Conservation (phyloP, 805 yeast genomes). For the Starmerella riodocensis region DNA sequence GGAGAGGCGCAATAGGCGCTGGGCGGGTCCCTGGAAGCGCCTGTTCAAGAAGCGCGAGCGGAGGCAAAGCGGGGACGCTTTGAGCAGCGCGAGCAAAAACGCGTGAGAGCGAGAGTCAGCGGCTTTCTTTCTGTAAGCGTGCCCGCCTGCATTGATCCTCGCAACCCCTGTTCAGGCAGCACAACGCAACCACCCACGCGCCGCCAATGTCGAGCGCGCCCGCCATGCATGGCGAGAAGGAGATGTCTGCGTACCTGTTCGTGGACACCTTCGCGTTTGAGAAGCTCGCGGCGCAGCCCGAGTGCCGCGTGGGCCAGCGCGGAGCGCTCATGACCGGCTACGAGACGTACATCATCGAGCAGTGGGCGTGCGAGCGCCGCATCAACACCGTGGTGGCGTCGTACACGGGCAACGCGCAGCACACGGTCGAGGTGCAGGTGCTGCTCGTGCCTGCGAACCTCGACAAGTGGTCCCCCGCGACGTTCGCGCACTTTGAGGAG, state of each 20-base stretch:
- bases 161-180: too few relatives aligned
- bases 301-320: constrained; percentile 28
- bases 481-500: constrained; percentile 52
- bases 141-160: too few relatives aligned
- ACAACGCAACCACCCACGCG: too few relatives aligned
- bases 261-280: constrained; percentile 24
- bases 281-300: constrained; percentile 21
- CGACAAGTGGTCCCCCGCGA: constrained; percentile 36
- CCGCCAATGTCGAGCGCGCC: too few relatives aligned
- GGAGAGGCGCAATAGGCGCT: too few relatives aligned
- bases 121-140: too few relatives aligned
- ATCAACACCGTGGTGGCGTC: constrained; percentile 59
- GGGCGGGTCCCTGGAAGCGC: too few relatives aligned
- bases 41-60: too few relatives aligned
- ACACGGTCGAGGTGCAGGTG: constrained; percentile 47
- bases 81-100: too few relatives aligned
- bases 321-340: constrained; percentile 51
- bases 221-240: too few relatives aligned
- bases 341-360: constrained; percentile 85
- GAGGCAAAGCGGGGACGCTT: too few relatives aligned
- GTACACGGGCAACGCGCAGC: constrained; percentile 71
- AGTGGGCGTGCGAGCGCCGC: constrained; percentile 72
- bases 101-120: too few relatives aligned
- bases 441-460: constrained; percentile 40
- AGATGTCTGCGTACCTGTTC: constrained; percentile 22